These are phyloP conservation scores for Rhynchospora breviuscula DNA, from an alignment of 176 grass and related monocot species.

Conservation along the genomic window DNA sequence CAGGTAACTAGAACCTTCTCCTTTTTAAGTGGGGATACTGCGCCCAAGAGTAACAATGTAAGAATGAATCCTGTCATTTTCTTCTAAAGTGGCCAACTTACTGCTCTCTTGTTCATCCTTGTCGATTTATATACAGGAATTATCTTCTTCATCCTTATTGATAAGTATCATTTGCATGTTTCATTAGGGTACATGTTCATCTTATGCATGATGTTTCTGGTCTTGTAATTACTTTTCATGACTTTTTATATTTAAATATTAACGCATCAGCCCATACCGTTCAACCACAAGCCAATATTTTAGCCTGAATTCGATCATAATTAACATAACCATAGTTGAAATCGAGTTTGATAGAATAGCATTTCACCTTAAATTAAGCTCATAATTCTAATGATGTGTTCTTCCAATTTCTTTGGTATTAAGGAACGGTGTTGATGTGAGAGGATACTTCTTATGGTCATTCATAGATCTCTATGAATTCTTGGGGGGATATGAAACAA, in stretches of 20 bases:
- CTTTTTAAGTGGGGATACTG: not conserved
- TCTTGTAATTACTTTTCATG: not conserved
- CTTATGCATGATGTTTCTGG: not conserved
- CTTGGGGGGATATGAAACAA: conserved; percentile 32
- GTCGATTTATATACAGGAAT: not conserved
- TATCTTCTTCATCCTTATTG: no score
- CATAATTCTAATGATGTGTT: not conserved
- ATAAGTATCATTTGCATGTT: not conserved
- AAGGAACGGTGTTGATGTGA: conserved; percentile 74
- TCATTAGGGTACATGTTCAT: not conserved
- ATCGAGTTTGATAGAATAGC: no score
- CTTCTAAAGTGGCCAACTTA: no score
- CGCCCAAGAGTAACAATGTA: not conserved
- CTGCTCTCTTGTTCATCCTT: not conserved
- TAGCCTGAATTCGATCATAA: not conserved
- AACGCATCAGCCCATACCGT: not conserved
- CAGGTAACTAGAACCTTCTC: conserved; percentile 18
- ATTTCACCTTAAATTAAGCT: not conserved
- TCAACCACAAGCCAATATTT: not conserved
- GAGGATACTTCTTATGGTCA: conserved; percentile 92
- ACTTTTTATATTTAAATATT: not conserved
- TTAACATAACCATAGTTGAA: not conserved
- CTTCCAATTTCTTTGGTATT: not conserved
- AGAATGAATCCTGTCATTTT: not conserved
- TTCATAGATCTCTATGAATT: conserved; percentile 76